Percentiles rank a stretch among this genome's conserved stretches.
These are phyloP conservation scores for Drechslerella dactyloides DNA, from an alignment of 2,329 filamentous ascomycete species.

Conservation along the genomic window DNA sequence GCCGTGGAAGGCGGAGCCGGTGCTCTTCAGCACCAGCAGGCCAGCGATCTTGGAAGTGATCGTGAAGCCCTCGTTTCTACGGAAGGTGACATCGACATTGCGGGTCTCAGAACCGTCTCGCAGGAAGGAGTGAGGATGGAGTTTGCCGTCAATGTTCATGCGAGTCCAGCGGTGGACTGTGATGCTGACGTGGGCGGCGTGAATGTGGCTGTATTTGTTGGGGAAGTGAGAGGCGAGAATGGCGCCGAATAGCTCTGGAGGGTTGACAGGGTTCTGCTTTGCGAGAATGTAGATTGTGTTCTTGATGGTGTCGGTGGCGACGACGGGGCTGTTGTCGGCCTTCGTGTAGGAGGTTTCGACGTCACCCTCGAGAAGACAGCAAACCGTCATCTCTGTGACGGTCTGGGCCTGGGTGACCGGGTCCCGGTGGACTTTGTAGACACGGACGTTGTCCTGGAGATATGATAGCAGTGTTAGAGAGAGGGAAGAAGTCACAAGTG, in stretches of 20 bases:
- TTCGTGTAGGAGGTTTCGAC: constrained; percentile 84
- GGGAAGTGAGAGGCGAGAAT: constrained; percentile 88
- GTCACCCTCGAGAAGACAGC: constrained; percentile 87
- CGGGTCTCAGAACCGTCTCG: constrained; percentile 88
- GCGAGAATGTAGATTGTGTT: constrained; percentile 95
- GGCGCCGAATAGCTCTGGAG: constrained; percentile 88
- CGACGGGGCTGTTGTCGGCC: constrained; percentile 92
- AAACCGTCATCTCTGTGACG: constrained; percentile 93
- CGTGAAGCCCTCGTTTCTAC: constrained; percentile 72
- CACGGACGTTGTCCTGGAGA: constrained; percentile 87
- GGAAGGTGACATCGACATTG: constrained; percentile 75
- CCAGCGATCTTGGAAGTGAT: constrained; percentile 80
- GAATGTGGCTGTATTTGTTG: constrained; percentile 85
- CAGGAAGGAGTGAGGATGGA: constrained; percentile 93
- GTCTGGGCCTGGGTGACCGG: constrained; percentile 77
- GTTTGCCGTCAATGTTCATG: constrained; percentile 82
- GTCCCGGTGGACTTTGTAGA: constrained; percentile 91
- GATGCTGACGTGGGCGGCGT: constrained; percentile 79
- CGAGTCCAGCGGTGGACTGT: constrained; percentile 89
- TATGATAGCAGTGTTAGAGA: constrained; percentile 50
- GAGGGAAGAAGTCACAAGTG: constrained; percentile 3
- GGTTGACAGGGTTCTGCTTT: constrained; percentile 88
- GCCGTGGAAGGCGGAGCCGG: constrained; percentile 92
- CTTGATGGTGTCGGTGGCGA: constrained; percentile 97
- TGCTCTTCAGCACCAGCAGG: constrained; percentile 91